Conservation (phyloP, 352 stramenopile species). For the Globisporangium paroecandrum region DNA sequence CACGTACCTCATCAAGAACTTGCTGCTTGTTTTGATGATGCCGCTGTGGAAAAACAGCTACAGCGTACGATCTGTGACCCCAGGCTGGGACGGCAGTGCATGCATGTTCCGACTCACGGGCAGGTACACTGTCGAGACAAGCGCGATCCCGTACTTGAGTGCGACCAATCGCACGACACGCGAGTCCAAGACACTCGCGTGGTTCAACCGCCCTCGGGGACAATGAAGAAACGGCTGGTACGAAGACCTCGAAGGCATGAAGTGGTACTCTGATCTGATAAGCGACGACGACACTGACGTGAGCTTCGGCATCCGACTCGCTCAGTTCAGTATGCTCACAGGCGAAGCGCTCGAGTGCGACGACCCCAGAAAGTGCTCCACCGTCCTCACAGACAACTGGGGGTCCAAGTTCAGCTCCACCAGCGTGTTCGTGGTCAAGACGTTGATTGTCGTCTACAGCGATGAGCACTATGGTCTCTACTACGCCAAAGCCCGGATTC, state of each 20-base stretch:
- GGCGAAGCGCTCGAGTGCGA: background rate
- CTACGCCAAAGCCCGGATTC: background rate
- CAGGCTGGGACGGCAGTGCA: slow-evolving; percentile 13
- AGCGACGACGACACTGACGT: background rate
- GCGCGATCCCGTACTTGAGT: background rate
- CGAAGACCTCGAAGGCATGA: slow-evolving; percentile 17
- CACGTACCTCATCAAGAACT: background rate
- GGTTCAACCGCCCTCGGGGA: slow-evolving; percentile 20
- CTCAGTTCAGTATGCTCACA: slow-evolving; percentile 8
- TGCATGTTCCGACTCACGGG: slow-evolving; percentile 16
- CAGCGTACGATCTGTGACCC: slow-evolving; percentile 1
- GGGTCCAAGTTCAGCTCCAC: background rate
- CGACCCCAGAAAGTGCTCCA: background rate
- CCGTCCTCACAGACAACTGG: background rate
- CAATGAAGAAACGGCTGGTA: slow-evolving; percentile 38
- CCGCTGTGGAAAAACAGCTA: slow-evolving; percentile 15
- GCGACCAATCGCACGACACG: slow-evolving; percentile 12
- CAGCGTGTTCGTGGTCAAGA: background rate
- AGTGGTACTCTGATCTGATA: slow-evolving; percentile 12
- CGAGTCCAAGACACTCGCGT: slow-evolving; percentile 24
- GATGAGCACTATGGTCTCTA: slow-evolving; percentile 17
- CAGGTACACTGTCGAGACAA: background rate
- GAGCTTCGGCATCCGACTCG: background rate
- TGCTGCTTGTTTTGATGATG: slow-evolving; percentile 15
- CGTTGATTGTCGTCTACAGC: slow-evolving; percentile 11